Percentiles rank a stretch among this genome's conserved stretches.
Conservation (phyloP, 139 green algal genomes). For the Deuterostichococcus epilithicus region DNA sequence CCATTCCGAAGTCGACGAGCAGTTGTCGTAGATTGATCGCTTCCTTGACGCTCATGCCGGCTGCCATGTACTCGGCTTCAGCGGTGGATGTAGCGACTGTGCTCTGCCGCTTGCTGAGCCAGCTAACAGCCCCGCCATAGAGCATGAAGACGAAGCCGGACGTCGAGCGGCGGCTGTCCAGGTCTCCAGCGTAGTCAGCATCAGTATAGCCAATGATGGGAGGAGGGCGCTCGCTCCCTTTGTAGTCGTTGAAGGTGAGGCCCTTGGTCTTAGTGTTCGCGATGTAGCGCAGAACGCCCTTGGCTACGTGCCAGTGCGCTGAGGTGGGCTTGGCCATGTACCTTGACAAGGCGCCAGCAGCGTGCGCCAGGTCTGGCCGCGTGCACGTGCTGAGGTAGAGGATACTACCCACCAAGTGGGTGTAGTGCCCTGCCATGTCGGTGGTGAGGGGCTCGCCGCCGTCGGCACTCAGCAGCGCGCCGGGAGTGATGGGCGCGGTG, state of each 20-base stretch:
- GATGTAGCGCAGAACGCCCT: too few relatives aligned
- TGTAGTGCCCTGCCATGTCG: slow-evolving; percentile 8
- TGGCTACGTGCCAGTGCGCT: slow-evolving; percentile 32
- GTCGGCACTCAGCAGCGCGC: slow-evolving; percentile 5
- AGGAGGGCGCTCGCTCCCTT: background rate
- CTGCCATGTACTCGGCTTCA: slow-evolving; percentile 52
- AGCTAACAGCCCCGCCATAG: slow-evolving; percentile 33
- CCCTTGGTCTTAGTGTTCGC: slow-evolving; percentile 16
- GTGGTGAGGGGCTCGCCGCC: slow-evolving; percentile 11
- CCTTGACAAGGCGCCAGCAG: slow-evolving; percentile 31
- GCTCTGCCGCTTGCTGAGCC: slow-evolving; percentile 35
- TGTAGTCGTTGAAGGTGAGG: too few relatives aligned
- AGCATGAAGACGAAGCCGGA: slow-evolving; percentile 43
- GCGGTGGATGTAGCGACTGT: slow-evolving; percentile 47
- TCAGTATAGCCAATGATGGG: slow-evolving; percentile 38
- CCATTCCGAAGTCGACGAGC: slow-evolving; percentile 16
- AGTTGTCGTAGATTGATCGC: slow-evolving; percentile 39
- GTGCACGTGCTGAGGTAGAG: slow-evolving; percentile 27
- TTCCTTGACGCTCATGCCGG: slow-evolving; percentile 33
- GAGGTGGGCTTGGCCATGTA: slow-evolving; percentile 31
- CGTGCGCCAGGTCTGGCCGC: slow-evolving; percentile 37
- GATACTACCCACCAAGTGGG: slow-evolving; percentile 25
- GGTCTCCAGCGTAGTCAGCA: slow-evolving; percentile 34
- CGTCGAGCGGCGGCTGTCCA: slow-evolving; percentile 29
- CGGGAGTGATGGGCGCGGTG: slow-evolving; percentile 3